Base-by-base conservation (phyloP, 768 basidiomycete species). In the Porpolomopsis calyptriformis region DNA sequence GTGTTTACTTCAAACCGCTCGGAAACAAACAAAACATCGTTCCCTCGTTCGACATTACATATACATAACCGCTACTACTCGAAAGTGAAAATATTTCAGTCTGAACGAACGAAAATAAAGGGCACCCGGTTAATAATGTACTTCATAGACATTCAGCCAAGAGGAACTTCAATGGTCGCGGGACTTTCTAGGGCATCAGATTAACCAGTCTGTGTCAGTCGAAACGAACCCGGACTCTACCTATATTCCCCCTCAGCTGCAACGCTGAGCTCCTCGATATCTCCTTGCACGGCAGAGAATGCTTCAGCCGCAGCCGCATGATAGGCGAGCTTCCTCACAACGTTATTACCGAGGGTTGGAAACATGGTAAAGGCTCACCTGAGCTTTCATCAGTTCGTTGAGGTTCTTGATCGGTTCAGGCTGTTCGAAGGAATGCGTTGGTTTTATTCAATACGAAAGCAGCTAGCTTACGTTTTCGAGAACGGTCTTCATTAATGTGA, bases 401-500 rank as follows among this genome's bases (percentile, higher is more conserved):
- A 98, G 64, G 67, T 94, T 89, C 78, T 88, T 92, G 61, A 99
- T 65, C 3, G 96, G 89, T 66, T 97, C 94, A 31, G 96, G 96
- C 91, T 94, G 54, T 19, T 35, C 39, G 6, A 45, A 50, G 18
- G 12, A 34, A 41, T 25, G 12, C 11, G 27, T 36, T 16, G 7
- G 24, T 3, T 12, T 4, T 27, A 4, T 24, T 31, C 4, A 33
- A 26, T 40, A 31, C 1, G 4, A 1, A 16, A 6, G 45, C 47
- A 35, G 19, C 18, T 2, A 14, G 71, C 85, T 45, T 52, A 96
- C 93, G 65, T 97, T 97, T 56, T 98, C 94, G 31, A 99, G 74
- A 12, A 98, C 94, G n/a, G 88, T 85, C 72, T 94, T 94, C 92
- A 96, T 94, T 36, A 91, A 75, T 2, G 85, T 87, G 55, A 96